Conservation (phyloP, 208 protist genomes). For the Porcisia hertigi region DNA sequence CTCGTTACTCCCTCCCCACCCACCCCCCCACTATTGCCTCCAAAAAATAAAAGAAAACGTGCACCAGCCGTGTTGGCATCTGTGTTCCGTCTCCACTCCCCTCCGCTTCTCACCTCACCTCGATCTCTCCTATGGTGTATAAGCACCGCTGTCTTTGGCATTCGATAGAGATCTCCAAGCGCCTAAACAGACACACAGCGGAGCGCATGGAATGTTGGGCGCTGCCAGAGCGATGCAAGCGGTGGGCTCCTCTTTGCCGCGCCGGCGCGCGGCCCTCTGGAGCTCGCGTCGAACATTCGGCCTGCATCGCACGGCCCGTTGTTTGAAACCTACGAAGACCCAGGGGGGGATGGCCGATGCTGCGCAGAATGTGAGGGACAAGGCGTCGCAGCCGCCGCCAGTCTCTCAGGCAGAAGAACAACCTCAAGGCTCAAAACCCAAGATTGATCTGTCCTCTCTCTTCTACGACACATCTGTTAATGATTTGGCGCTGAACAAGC, state of each 20-base stretch:
- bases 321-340: not conserved
- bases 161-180: not conserved
- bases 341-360: not conserved
- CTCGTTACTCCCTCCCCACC: too few species aligned
- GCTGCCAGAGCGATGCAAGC: not conserved
- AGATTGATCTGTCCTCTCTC: conserved; percentile 2
- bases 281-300: not conserved
- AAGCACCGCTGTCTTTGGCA: not conserved
- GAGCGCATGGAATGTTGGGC: not conserved
- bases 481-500: not conserved
- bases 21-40: not conserved
- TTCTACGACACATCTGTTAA: conserved; percentile 19
- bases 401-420: not conserved
- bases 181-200: not conserved
- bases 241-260: conserved; percentile 1
- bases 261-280: not conserved
- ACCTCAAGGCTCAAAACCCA: not conserved
- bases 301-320: not conserved
- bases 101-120: not conserved
- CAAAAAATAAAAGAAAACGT: not conserved
- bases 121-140: not conserved
- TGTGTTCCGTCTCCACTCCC: not conserved
- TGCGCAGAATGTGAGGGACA: not conserved
- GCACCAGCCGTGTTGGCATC: not conserved
- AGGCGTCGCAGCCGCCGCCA: not conserved